A percentile compares a stretch with the other conserved stretches of the same genome.
Evolutionary conservation across 1,284 basidiomycete species (phyloP).

Genomic region (Boletus calvinii): DNA sequence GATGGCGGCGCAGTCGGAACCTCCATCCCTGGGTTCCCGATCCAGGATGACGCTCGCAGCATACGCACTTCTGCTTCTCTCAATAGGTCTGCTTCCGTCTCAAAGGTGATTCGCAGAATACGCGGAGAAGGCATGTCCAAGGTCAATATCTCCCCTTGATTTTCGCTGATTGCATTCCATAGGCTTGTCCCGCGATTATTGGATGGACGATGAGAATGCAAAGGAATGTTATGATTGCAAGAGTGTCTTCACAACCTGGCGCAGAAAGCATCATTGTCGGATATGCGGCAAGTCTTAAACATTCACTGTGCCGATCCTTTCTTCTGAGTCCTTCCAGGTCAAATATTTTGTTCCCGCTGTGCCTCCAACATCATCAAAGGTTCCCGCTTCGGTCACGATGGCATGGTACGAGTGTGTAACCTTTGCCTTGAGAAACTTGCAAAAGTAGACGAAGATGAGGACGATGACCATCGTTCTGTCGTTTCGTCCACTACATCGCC

Average conservation of each 20-base stretch:
- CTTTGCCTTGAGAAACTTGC: conserved; percentile 90
- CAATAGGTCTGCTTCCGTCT: conserved; percentile 77
- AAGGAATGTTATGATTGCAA: conserved; percentile 96
- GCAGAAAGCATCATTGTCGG: conserved; percentile 92
- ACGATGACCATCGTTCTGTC: conserved; percentile 78
- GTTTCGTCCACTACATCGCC: conserved; percentile 60
- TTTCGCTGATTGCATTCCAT: conserved; percentile 15
- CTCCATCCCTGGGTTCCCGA: conserved; percentile 81
- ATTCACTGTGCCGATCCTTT: background rate
- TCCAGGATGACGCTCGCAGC: conserved; percentile 78
- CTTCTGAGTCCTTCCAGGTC: conserved; percentile 47
- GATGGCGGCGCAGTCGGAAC: conserved; percentile 65
- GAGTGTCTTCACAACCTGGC: conserved; percentile 88
- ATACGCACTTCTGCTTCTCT: conserved; percentile 70
- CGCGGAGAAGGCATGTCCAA: conserved; percentile 71
- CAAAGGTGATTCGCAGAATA: conserved; percentile 84
- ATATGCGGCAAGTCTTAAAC: conserved; percentile 71
- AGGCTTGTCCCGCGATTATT: conserved; percentile 87
- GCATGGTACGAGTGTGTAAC: conserved; percentile 92
- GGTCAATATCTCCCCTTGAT: background rate
- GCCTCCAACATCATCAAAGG: conserved; percentile 98
- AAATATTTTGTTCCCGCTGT: conserved; percentile 91
- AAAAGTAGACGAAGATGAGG: conserved; percentile 74
- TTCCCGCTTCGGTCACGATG: conserved; percentile 89
- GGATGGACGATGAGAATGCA: conserved; percentile 97